These are phyloP conservation scores for Candida loeiensis DNA, from an alignment of 805 yeast species.

Conservation along the genomic window DNA sequence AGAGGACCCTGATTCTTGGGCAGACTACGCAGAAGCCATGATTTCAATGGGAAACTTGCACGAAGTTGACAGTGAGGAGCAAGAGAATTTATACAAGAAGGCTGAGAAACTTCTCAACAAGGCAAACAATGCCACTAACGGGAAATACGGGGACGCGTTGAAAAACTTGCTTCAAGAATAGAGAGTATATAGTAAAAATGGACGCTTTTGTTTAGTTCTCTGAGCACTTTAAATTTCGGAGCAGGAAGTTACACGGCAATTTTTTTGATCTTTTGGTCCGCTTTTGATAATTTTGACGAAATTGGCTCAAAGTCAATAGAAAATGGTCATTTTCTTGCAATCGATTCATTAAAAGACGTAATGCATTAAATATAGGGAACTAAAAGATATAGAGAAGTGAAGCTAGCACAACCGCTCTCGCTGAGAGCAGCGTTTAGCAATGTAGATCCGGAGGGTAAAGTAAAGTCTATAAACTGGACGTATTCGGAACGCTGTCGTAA, in stretches of 20 bases:
- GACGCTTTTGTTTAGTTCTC: not conserved
- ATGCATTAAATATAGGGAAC: conserved; percentile 1
- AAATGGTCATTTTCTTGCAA: too few relatives aligned
- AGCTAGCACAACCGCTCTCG: not conserved
- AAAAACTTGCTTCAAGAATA: conserved; percentile 40
- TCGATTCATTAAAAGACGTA: too few relatives aligned
- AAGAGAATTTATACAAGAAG: conserved; percentile 57
- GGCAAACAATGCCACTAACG: conserved; percentile 80
- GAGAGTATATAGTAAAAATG: not conserved
- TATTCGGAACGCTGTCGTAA: not conserved
- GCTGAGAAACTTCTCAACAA: conserved; percentile 67
- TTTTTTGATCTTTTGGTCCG: too few relatives aligned
- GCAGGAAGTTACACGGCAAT: too few relatives aligned
- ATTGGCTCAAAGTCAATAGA: too few relatives aligned
- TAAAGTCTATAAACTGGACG: not conserved
- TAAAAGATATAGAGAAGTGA: not conserved
- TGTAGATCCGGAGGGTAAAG: not conserved
- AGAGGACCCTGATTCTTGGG: conserved; percentile 80
- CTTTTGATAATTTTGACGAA: too few relatives aligned
- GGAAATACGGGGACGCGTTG: conserved; percentile 63
- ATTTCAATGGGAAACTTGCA: conserved; percentile 74
- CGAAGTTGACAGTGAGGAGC: conserved; percentile 62
- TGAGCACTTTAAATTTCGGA: not conserved
- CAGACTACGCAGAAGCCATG: conserved; percentile 78
- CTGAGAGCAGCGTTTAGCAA: not conserved